Conservation (phyloP, 129 eudicot genomes). For the Tagetes erecta region DNA sequence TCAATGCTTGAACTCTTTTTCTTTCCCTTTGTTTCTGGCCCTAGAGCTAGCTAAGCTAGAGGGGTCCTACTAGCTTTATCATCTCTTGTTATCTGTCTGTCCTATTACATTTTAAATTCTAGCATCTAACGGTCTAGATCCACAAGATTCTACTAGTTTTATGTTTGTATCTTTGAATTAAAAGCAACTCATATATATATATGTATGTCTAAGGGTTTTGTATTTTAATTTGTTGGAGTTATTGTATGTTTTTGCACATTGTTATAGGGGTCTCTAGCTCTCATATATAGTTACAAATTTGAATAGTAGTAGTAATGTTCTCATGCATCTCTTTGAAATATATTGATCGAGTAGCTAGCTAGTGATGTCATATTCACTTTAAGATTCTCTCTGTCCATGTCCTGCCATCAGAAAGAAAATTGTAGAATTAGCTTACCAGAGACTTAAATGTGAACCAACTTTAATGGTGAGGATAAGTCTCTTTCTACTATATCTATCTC, state of each 20-base stretch:
- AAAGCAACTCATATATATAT: no score
- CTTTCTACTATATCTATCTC: constrained; percentile 25
- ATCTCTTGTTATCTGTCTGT: constrained; percentile 23
- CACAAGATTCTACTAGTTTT: constrained; percentile 32
- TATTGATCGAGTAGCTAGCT: constrained; percentile 39
- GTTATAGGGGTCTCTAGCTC: not conserved
- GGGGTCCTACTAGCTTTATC: constrained; percentile 46
- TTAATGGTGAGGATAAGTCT: constrained; percentile 46
- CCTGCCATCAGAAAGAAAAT: constrained; percentile 35
- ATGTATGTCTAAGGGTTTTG: not conserved
- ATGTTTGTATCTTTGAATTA: constrained; percentile 5
- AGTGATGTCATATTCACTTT: constrained; percentile 41
- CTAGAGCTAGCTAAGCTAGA: constrained; percentile 10
- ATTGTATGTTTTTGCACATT: constrained; percentile 20
- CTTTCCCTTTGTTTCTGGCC: constrained; percentile 40
- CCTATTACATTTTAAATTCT: constrained; percentile 27
- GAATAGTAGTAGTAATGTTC: constrained; percentile 23
- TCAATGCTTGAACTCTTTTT: constrained; percentile 30
- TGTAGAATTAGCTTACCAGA: constrained; percentile 42
- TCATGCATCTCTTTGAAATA: constrained; percentile 27
- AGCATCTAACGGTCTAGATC: constrained; percentile 33
- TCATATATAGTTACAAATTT: no score
- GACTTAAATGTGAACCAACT: constrained; percentile 45
- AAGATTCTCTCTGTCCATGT: constrained; percentile 38
- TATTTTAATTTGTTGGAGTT: constrained; percentile 25